A percentile compares a stretch with the other conserved stretches of the same genome.
These are phyloP conservation scores for Stevia rebaudiana DNA, from an alignment of 140 eudicot species.

Conservation along the genomic window DNA sequence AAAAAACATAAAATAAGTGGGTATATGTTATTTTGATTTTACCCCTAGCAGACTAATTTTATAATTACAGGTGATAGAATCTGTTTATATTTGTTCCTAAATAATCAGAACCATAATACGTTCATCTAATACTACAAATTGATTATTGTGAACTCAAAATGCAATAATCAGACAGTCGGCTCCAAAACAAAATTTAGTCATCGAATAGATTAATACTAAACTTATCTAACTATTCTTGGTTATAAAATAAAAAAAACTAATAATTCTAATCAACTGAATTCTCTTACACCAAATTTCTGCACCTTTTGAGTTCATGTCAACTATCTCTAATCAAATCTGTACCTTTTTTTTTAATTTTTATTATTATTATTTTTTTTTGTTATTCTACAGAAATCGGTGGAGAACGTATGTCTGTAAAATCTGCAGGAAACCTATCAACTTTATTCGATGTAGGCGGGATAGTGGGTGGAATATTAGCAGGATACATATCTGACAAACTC, in stretches of 20 bases:
- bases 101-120: too few species aligned
- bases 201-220: neutral
- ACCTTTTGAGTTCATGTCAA: too few species aligned
- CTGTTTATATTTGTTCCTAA: too few species aligned
- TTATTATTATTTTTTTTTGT: neutral
- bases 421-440: constrained; percentile 92
- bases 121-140: too few species aligned
- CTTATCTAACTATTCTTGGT: neutral
- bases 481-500: constrained; percentile 77
- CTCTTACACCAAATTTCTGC: too few species aligned
- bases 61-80: too few species aligned
- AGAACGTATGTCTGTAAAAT: constrained; percentile 71
- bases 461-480: constrained; percentile 87
- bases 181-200: neutral
- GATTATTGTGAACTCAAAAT: neutral
- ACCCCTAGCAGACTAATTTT: too few species aligned
- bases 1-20: too few species aligned
- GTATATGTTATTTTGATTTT: too few species aligned
- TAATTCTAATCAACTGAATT: too few species aligned
- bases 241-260: neutral
- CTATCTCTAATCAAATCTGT: too few species aligned
- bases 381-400: constrained; percentile 65
- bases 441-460: constrained; percentile 92
- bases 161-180: neutral
- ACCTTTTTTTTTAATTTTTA: neutral